Evolutionary conservation across 805 yeast species (phyloP).

Genomic region (Candida insectorum): DNA sequence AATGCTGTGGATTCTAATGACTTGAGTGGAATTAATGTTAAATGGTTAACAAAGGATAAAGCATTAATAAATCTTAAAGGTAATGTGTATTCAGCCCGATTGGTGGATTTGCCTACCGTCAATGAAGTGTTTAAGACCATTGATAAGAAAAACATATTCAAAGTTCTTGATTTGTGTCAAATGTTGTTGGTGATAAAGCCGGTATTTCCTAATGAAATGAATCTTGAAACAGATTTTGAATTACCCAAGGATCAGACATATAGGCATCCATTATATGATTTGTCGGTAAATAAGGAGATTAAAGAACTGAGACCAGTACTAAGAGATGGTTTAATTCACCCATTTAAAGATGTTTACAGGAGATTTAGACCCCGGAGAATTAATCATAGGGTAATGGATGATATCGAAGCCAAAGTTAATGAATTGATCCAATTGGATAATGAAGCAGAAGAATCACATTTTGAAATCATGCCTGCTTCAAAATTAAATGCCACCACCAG

Average conservation of each 20-base stretch:
- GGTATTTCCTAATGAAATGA: constrained; percentile 35
- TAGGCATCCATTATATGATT: constrained; percentile 38
- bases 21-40: constrained; percentile 64
- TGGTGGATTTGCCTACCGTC: constrained; percentile 86
- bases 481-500: constrained; percentile 29
- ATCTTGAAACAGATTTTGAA: constrained; percentile 46
- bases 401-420: constrained; percentile 75
- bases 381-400: constrained; percentile 67
- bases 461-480: constrained; percentile 65
- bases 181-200: constrained; percentile 71
- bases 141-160: constrained; percentile 84
- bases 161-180: constrained; percentile 82
- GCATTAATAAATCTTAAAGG: constrained; percentile 74
- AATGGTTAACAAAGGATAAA: constrained; percentile 78
- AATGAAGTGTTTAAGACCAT: constrained; percentile 85
- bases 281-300: constrained; percentile 33
- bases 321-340: constrained; percentile 82
- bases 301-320: constrained; percentile 47
- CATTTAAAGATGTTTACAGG: constrained; percentile 66
- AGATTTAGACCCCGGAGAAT: constrained; percentile 70
- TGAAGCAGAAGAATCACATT: constrained; percentile 76
- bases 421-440: constrained; percentile 72
- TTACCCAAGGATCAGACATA: constrained; percentile 32
- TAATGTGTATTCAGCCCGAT: constrained; percentile 71
- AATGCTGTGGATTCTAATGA: constrained; percentile 78